Percentiles rank a stretch among this genome's conserved stretches.
Evolutionary conservation across 352 stramenopile genomes (phyloP).

Genomic region (Pythium rhizo-oryzae): DNA sequence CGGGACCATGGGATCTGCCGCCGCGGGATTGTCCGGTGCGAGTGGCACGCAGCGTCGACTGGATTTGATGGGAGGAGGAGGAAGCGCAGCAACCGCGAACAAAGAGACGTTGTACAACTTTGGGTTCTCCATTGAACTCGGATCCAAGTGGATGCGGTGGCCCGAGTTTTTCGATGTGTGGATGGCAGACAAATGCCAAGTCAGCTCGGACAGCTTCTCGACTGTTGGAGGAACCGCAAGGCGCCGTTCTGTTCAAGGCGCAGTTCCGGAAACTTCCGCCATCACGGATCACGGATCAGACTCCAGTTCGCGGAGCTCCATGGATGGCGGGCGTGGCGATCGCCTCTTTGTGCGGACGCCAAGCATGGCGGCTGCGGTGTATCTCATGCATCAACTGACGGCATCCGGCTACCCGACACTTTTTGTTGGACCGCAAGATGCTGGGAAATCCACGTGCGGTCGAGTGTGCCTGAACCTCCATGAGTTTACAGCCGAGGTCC

Average conservation of each 20-base stretch:
- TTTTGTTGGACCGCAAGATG: conserved; percentile 43
- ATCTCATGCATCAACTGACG: conserved; percentile 53
- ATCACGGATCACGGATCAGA: not conserved
- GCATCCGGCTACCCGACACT: conserved; percentile 38
- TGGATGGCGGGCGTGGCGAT: not conserved
- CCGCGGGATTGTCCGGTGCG: not conserved
- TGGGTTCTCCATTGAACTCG: conserved; percentile 67
- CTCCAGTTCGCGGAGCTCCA: not conserved
- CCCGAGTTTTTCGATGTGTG: conserved; percentile 62
- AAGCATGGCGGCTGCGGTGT: conserved; percentile 41
- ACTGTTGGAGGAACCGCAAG: not conserved
- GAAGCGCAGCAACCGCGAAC: not conserved
- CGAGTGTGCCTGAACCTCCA: conserved; percentile 26
- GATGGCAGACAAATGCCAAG: conserved; percentile 32
- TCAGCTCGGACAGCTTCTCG: not conserved
- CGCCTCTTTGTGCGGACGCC: conserved; percentile 42
- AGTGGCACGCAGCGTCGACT: conserved; percentile 18
- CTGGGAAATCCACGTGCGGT: conserved; percentile 54
- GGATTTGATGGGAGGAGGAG: conserved; percentile 13
- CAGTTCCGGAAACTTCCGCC: not conserved
- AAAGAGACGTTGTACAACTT: conserved; percentile 70
- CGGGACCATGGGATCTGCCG: conserved; percentile 30
- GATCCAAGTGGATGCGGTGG: conserved; percentile 77
- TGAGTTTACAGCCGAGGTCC: not conserved
- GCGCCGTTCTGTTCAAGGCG: not conserved